These are phyloP conservation scores for Ramalina peruviana DNA, from an alignment of 495 filamentous ascomycete species.

Conservation along the genomic window DNA sequence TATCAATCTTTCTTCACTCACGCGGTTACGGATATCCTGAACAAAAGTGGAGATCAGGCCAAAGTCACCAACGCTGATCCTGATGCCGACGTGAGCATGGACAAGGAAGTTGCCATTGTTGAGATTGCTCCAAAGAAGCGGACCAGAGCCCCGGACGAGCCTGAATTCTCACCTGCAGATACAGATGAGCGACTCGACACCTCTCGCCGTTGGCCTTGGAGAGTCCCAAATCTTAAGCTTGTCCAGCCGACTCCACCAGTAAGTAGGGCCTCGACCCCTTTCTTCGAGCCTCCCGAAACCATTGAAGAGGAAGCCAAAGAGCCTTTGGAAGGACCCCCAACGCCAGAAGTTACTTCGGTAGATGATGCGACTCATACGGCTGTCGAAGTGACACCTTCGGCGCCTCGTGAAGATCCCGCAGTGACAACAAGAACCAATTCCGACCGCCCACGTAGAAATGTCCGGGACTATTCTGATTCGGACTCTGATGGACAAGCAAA, in stretches of 20 bases:
- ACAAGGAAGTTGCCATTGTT: conserved; percentile 11
- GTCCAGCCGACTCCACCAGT: conserved; percentile 38
- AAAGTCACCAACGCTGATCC: conserved; percentile 9
- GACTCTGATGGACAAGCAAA: not conserved
- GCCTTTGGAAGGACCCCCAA: conserved; percentile 15
- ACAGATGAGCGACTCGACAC: conserved; percentile 13
- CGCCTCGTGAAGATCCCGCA: not conserved
- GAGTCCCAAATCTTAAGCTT: conserved; percentile 32
- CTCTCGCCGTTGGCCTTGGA: conserved; percentile 31
- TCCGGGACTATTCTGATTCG: not conserved
- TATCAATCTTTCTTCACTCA: conserved; percentile 19
- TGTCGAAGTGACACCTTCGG: conserved; percentile 21
- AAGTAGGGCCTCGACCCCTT: conserved; percentile 31
- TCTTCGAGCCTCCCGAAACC: conserved; percentile 12
- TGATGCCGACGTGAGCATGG: conserved; percentile 11
- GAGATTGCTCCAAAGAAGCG: conserved; percentile 14
- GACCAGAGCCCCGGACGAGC: conserved; percentile 4
- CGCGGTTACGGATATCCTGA: conserved; percentile 11
- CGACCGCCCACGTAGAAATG: too few relatives aligned
- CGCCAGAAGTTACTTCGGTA: conserved; percentile 47
- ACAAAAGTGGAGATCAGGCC: conserved; percentile 2
- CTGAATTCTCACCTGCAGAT: conserved; percentile 12
- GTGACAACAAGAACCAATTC: not conserved
- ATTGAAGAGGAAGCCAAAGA: conserved; percentile 13
- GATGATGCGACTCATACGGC: conserved; percentile 47